Evolutionary conservation across 2,329 filamentous ascomycete species (phyloP).

Genomic region (Stachybotrys elegans): DNA sequence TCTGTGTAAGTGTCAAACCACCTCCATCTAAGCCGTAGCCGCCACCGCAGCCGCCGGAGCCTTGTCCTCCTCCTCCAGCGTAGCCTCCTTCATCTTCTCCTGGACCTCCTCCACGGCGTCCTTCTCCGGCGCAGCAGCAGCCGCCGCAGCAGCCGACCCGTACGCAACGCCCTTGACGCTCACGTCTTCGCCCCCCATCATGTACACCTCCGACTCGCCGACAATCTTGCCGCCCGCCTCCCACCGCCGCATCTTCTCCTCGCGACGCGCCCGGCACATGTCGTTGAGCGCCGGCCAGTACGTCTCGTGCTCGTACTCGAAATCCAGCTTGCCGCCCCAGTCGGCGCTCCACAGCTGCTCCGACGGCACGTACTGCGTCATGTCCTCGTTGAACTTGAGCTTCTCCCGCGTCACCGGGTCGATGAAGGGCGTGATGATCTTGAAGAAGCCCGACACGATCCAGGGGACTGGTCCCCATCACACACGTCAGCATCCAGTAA

Average conservation of each 20-base stretch:
- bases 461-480: slow-evolving; percentile 63
- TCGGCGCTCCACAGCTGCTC: slow-evolving; percentile 78
- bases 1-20: no score
- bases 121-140: slow-evolving; percentile 6
- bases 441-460: slow-evolving; percentile 92
- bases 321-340: slow-evolving; percentile 72
- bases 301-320: slow-evolving; percentile 80
- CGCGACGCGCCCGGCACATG: slow-evolving; percentile 61
- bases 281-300: slow-evolving; percentile 87
- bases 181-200: slow-evolving; percentile 56
- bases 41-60: background rate
- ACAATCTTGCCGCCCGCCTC: slow-evolving; percentile 71
- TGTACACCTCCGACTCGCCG: slow-evolving; percentile 81
- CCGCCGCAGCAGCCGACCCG: slow-evolving; percentile 9
- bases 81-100: slow-evolving; percentile 21
- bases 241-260: slow-evolving; percentile 66
- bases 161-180: slow-evolving; percentile 29
- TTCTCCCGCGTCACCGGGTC: slow-evolving; percentile 91
- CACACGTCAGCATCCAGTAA: slow-evolving; percentile 1
- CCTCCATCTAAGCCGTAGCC: background rate
- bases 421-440: slow-evolving; percentile 92
- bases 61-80: slow-evolving; percentile 11
- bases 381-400: slow-evolving; percentile 95
- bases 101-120: slow-evolving; percentile 15
- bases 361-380: slow-evolving; percentile 73